Percentiles rank a stretch among this genome's conserved stretches.
These are phyloP conservation scores for Fraxinus excelsior DNA, from an alignment of 257 asterid species.

Conservation along the genomic window DNA sequence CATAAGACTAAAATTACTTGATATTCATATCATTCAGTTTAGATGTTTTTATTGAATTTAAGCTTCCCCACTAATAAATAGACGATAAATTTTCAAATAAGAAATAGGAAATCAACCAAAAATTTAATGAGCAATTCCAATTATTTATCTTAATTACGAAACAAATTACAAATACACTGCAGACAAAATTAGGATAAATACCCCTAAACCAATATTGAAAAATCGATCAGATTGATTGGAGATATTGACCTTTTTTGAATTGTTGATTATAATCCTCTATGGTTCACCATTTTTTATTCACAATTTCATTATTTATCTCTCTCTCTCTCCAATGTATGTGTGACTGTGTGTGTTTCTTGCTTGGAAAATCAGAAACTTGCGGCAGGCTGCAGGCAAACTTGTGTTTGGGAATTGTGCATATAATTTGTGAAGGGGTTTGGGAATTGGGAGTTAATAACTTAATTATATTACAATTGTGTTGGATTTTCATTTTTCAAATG, in stretches of 20 bases:
- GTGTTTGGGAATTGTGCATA: too few relatives aligned
- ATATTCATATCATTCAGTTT: conserved; percentile 6
- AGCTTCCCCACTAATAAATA: conserved; percentile 1
- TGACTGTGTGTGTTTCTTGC: conserved; percentile 6
- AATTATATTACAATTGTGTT: too few relatives aligned
- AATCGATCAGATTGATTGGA: conserved; percentile 16
- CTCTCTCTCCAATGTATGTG: background rate
- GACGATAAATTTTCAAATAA: background rate
- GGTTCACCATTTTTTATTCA: conserved; percentile 6
- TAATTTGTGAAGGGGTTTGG: too few relatives aligned
- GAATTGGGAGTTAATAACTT: too few relatives aligned
- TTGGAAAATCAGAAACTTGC: too few relatives aligned
- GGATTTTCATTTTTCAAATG: too few relatives aligned
- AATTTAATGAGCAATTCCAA: conserved; percentile 2
- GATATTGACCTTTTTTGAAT: conserved; percentile 33
- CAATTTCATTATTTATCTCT: background rate
- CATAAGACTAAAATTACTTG: conserved; percentile 9
- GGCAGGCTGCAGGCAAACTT: too few relatives aligned
- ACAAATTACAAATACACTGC: conserved; percentile 7
- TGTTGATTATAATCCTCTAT: conserved; percentile 12
- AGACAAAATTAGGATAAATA: background rate
- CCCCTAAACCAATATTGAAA: conserved; percentile 11
- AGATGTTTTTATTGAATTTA: background rate
- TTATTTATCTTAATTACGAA: background rate
- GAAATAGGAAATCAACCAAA: conserved; percentile 3